Evolutionary conservation across 2,329 filamentous ascomycete genomes (phyloP).

Genomic region (Aspergillus brunneoviolaceus): DNA sequence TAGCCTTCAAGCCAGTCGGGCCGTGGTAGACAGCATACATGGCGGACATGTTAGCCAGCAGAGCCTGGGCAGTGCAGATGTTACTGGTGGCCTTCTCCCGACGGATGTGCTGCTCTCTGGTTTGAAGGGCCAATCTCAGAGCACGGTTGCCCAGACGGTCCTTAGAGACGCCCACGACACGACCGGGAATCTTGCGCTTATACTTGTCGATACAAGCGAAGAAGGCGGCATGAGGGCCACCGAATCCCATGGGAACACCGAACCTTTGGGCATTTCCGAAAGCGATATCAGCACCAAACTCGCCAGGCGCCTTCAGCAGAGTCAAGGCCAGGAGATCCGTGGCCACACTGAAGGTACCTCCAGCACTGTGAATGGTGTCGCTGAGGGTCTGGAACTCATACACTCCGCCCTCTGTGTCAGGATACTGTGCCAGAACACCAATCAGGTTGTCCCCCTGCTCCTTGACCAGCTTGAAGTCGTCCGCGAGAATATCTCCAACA

Average conservation of each 20-base stretch:
- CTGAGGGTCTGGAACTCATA: constrained; percentile 72
- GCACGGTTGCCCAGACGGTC: constrained; percentile 81
- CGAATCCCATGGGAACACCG: constrained; percentile 87
- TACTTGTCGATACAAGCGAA: constrained; percentile 88
- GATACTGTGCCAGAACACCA: constrained; percentile 92
- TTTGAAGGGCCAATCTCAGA: constrained; percentile 82
- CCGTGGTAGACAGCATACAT: constrained; percentile 95
- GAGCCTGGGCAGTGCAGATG: constrained; percentile 90
- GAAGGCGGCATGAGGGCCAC: constrained; percentile 95
- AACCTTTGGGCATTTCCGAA: constrained; percentile 91
- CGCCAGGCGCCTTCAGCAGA: constrained; percentile 81
- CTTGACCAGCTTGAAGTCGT: constrained; percentile 65
- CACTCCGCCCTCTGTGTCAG: constrained; percentile 80
- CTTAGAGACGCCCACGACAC: constrained; percentile 86
- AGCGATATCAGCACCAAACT: constrained; percentile 92
- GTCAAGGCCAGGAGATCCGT: constrained; percentile 89
- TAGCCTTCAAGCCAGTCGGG: constrained; percentile 75
- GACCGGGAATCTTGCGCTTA: constrained; percentile 91
- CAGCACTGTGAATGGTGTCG: constrained; percentile 72
- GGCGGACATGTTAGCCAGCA: constrained; percentile 93
- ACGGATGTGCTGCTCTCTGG: constrained; percentile 92
- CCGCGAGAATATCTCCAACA: constrained; percentile 67
- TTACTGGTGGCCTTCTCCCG: constrained; percentile 97
- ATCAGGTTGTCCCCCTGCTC: constrained; percentile 77
- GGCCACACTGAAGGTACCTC: constrained; percentile 79